Percentiles rank a stretch among this genome's conserved stretches.
Evolutionary conservation across 2,329 filamentous ascomycete genomes (phyloP).

Genomic region (Cyphellophora europaea): DNA sequence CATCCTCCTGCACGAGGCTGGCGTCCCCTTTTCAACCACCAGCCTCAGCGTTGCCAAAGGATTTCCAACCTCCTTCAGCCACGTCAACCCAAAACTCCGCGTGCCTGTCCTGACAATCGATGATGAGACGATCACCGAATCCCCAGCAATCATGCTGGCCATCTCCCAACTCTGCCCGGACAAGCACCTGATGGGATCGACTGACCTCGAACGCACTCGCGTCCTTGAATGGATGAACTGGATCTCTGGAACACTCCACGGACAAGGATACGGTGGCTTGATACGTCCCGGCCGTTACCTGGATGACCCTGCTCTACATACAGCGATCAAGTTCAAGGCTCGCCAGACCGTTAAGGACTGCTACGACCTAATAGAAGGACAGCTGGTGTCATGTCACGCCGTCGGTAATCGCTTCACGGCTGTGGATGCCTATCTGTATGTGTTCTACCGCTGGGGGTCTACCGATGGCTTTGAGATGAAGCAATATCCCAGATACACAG

Average conservation of each 20-base stretch:
- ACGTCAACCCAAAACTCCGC: constrained; percentile 23
- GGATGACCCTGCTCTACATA: constrained; percentile 13
- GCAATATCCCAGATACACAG: constrained; percentile 6
- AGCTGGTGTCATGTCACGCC: constrained; percentile 17
- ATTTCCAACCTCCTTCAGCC: constrained; percentile 13
- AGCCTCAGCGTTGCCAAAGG: constrained; percentile 7
- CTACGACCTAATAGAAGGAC: constrained; percentile 20
- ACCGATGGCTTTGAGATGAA: constrained; percentile 1
- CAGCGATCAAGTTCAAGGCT: constrained; percentile 17
- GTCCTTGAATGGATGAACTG: constrained; percentile 28
- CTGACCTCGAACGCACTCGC: constrained; percentile 21
- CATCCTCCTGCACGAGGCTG: constrained; percentile 22
- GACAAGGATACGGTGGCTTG: constrained; percentile 18
- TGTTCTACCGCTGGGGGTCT: constrained; percentile 25
- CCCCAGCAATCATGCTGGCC: constrained; percentile 22
- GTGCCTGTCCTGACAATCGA: constrained; percentile 24
- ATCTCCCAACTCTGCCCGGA: constrained; percentile 23
- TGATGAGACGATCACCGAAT: constrained; percentile 24
- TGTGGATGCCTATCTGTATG: constrained; percentile 26
- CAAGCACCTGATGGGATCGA: constrained; percentile 21
- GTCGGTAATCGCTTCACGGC: constrained; percentile 24
- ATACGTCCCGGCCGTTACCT: constrained; percentile 20
- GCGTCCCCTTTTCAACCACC: constrained; percentile 13
- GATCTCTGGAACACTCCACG: constrained; percentile 25
- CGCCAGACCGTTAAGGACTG: constrained; percentile 17